Evolutionary conservation across 495 filamentous ascomycete species (phyloP), one percentile per base, ranked within the genome.

Genomic region (Penicillium subrubescens): DNA sequence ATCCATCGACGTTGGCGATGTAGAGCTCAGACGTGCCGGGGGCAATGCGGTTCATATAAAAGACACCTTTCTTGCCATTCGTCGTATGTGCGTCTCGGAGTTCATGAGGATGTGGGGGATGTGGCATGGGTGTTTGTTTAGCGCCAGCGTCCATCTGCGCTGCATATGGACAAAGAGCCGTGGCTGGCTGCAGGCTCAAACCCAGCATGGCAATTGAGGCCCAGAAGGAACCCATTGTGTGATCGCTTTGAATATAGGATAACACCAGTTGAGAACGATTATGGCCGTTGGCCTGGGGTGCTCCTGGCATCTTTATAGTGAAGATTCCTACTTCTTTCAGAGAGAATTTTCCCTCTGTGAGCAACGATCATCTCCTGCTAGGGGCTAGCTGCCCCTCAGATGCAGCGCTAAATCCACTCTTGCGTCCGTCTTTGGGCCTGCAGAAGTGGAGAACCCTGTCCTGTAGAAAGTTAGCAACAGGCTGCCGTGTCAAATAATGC

Each of bases 41-140:
- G 8, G 64, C 66, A 56, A 80, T 77, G 11, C 77, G 71, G 59
- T 79, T 80, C 75, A 74, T 73, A 27, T 65, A 51, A 34, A 78
- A 66, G 0, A 73, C 59, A 12, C 71, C 70, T 15, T 76, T 71
- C 25, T 67, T 72, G 21, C 48, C 61, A n/a, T 46, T 21, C n/a
- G 1, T 46, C 43, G 43, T 21, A 5, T n/a, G 12, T 14, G 8
- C 5, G 44, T 25, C 15, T 15, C 21, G 43, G 43, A 21, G 43
- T 21, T n/a, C 43, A 46, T 46, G 43, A 21, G 43, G n/a, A 21
- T 46, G 43, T 8, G 43, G 43, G 43, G n/a, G n/a, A 21, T 43
- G 39, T n/a, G 39, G 39, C 39, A 17, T 43, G 39, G 43, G 12
- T 39, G 35, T 46, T 3, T 21, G 43, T 21, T 46, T 46, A 46